A percentile compares a stretch with the other conserved stretches of the same genome.
These are phyloP conservation scores for Lasiosphaeriaceae sp. DNA, from an alignment of 495 filamentous ascomycete species.

Conservation along the genomic window DNA sequence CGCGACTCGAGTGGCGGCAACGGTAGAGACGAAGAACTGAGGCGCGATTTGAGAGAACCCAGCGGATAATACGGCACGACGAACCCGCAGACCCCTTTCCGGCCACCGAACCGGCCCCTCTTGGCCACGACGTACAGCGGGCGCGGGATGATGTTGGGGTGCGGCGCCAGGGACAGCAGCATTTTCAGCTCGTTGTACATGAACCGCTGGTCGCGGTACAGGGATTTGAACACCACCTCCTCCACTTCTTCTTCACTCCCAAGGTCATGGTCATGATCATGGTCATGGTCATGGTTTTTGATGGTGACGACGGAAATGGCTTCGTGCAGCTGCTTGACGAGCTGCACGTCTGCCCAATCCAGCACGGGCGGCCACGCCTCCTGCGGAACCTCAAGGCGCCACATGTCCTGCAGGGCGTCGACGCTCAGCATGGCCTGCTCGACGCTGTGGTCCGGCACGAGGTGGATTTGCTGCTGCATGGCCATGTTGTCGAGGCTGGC, in stretches of 20 bases:
- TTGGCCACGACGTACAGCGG: slow-evolving; percentile 30
- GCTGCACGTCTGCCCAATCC: slow-evolving; percentile 32
- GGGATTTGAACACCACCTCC: slow-evolving; percentile 34
- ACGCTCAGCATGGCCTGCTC: slow-evolving; percentile 34
- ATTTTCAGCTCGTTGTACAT: slow-evolving; percentile 40
- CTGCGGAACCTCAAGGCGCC: slow-evolving; percentile 11
- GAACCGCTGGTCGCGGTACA: slow-evolving; percentile 28
- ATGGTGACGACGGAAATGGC: slow-evolving; percentile 37
- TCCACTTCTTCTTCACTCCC: slow-evolving; percentile 1
- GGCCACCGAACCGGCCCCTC: slow-evolving; percentile 28
- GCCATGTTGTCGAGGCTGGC: slow-evolving; percentile 22
- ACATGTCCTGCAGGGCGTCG: slow-evolving; percentile 25
- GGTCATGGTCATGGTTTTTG: background rate
- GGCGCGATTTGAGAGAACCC: slow-evolving; percentile 23
- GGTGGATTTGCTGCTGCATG: slow-evolving; percentile 18
- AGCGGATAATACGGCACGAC: slow-evolving; percentile 28
- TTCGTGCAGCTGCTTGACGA: slow-evolving; percentile 37
- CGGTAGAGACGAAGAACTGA: background rate
- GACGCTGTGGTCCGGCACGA: slow-evolving; percentile 34
- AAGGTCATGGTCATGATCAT: slow-evolving; percentile 16
- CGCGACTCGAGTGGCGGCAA: too few species aligned
- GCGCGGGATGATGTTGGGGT: slow-evolving; percentile 24
- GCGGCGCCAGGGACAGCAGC: slow-evolving; percentile 26
- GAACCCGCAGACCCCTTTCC: slow-evolving; percentile 30
- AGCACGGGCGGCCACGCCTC: slow-evolving; percentile 27